Conservation (phyloP, 1,284 basidiomycete species). For the Phenoliferia sp. region DNA sequence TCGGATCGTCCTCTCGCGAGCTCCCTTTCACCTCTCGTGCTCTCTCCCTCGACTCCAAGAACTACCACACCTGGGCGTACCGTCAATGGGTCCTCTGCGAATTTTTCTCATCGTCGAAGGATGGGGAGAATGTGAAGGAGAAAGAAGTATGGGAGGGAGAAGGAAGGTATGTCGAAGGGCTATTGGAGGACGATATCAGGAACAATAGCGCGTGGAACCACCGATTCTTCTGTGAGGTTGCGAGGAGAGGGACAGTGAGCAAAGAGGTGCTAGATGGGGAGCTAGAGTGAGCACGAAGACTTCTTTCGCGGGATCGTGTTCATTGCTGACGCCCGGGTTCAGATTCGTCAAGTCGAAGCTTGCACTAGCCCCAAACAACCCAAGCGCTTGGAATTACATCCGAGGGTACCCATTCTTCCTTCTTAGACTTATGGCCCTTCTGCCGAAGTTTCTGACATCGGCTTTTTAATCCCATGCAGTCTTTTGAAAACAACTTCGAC, state of each 20-base stretch:
- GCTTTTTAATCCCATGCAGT: slow-evolving; percentile 36
- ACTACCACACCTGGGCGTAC: slow-evolving; percentile 95
- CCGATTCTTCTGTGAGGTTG: slow-evolving; percentile 76
- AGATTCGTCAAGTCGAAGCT: slow-evolving; percentile 66
- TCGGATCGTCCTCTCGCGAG: slow-evolving; percentile 56
- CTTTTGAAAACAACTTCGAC: slow-evolving; percentile 57
- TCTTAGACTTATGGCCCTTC: no score
- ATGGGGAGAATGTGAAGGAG: slow-evolving; percentile 9
- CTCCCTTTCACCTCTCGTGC: slow-evolving; percentile 70
- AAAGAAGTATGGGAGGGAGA: slow-evolving; percentile 72
- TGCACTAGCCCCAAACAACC: slow-evolving; percentile 81
- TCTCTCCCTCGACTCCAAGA: slow-evolving; percentile 74
- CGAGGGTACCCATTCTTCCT: slow-evolving; percentile 51
- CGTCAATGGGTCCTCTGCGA: slow-evolving; percentile 84
- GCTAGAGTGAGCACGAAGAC: slow-evolving; percentile 59
- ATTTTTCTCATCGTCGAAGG: slow-evolving; percentile 49
- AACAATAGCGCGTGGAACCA: slow-evolving; percentile 99
- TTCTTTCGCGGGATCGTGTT: slow-evolving; percentile 29
- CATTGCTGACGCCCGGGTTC: neutral
- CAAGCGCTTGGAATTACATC: slow-evolving; percentile 90
- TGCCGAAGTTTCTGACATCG: neutral
- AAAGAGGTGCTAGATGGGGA: slow-evolving; percentile 60
- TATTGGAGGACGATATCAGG: slow-evolving; percentile 72
- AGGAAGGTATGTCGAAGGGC: slow-evolving; percentile 65
- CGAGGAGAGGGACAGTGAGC: slow-evolving; percentile 51